Evolutionary conservation across 2,329 filamentous ascomycete species (phyloP), one percentile per base, ranked within the genome.

Genomic region (Penicillium sumatraense): DNA sequence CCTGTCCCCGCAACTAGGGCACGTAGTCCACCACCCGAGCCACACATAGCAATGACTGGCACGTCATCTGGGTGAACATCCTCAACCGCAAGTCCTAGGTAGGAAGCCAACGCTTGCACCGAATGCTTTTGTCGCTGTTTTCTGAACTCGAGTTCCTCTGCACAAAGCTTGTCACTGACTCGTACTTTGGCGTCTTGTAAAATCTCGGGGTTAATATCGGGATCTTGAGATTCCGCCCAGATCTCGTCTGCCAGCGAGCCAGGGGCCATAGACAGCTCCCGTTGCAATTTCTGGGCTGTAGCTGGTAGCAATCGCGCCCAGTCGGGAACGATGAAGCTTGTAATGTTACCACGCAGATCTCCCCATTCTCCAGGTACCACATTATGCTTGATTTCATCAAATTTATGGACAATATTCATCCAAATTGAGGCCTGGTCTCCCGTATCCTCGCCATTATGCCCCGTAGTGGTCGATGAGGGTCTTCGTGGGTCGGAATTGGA

Each of bases 41-140:
- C 93, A 65, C 93, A 96, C 79, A 98, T 88, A 35, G 93, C 93
- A 70, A 99, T 97, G 2, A 88, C 86, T 1, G 95, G 95, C 6
- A 98, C 88, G 76, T 99, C 95, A 44, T 96, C 91, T 0, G 91
- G 90, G 67, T 98, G 86, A n/a, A 99, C 86, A 2, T 93, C 89
- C 13, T 84, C 80, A 69, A 93, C 91, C 0, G 88, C 79, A 5
- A 99, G 78, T 26, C 84, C 86, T 0, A 99, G 83, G 69, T 98
- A 99, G 49, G 81, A 87, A 2, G 93, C 91, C 49, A 99, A 78
- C 5, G 91, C 92, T 53, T 84, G 84, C 3, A 83, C 85, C 0
- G 89, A 88, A 46, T 89, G 83, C 56, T 80, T 80, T 68, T 86
- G 89, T 51, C 95, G 83, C 49, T 87, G 87, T 23, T 79, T 73